Base-by-base conservation (phyloP, 2,329 filamentous ascomycete genomes). In the Penicillium sp. region DNA sequence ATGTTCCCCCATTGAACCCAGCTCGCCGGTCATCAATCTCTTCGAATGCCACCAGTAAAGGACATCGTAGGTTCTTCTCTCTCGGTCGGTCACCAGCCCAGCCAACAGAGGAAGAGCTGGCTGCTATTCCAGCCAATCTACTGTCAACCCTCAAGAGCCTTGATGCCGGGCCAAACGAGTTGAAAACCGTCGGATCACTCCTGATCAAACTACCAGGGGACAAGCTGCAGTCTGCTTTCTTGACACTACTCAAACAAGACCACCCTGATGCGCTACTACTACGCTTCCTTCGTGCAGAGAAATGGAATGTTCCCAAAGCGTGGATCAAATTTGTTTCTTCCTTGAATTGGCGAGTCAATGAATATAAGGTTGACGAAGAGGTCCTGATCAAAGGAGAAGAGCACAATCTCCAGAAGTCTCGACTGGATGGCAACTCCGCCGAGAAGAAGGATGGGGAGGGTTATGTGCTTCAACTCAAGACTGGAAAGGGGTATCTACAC, bases 271-370 rank as follows among this genome's bases (percentile, higher is more conserved):
- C 75, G 0, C 59, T 75, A 1, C 65, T 75, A 0, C 68, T 80
- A n/a, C 77, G 78, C 3, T 80, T 79, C 59, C 71, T 69, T 51
- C 69, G 77, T 35, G 76, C 75, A 10, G 73, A 76, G 52, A 76
- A 78, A 62, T 79, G 78, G 66, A 60, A 80, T 60, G 71, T 80
- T 4, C 65, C 71, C 0, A 76, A 75, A 49, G 75, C 76, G 0
- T 68, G 78, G 17, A 69, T 72, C 17, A 80, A 80, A 73, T 67
- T 79, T 39, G 70, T 76, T 2, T 71, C 74, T 1, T 67, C 74
- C 6, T 60, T 79, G 55, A 67, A 76, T 39, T 80, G 78, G 78
- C 73, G 78, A 22, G 67, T 72, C 3, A 64, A 65, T 38, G 70
- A 72, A 59, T 63, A 66, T 54, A 48, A 69, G 20, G 62, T 79